A percentile compares a stretch with the other conserved stretches of the same genome.
Evolutionary conservation across 768 basidiomycete genomes (phyloP).

Genomic region (Serendipita indica): DNA sequence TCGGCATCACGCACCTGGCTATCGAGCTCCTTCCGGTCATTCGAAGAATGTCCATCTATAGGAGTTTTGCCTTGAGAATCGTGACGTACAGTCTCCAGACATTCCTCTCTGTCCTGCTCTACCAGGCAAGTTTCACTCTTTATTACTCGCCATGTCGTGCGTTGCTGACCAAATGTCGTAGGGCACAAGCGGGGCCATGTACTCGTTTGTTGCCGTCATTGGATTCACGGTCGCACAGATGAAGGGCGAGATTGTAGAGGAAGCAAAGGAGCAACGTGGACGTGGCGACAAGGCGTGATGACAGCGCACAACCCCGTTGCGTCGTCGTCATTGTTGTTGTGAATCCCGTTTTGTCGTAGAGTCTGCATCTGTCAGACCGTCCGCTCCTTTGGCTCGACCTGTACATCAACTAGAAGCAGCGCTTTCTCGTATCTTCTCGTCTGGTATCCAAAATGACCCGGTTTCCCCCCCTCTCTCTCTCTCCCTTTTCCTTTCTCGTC

Average conservation of each 20-base stretch:
- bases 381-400: no score
- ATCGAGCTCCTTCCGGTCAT: conserved; percentile 52
- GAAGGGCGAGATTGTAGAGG: conserved; percentile 54
- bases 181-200: conserved; percentile 76
- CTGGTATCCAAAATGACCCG: no score
- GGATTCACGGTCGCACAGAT: conserved; percentile 54
- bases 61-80: conserved; percentile 48
- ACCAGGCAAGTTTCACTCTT: conserved; percentile 42
- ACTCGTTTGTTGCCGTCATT: conserved; percentile 53
- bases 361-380: no score
- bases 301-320: no score
- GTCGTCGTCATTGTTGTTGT: no score
- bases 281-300: no score
- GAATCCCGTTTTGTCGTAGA: no score
- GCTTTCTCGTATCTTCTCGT: no score
- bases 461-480: no score
- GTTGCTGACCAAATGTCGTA: conserved; percentile 20
- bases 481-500: no score
- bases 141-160: not conserved
- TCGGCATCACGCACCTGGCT: conserved; percentile 43
- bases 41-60: conserved; percentile 41
- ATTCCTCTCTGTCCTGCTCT: conserved; percentile 50
- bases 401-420: no score
- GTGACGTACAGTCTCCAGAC: conserved; percentile 50
- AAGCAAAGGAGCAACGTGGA: conserved; percentile 47